Conservation (phyloP, 2,329 filamentous ascomycete species). For the Cryphonectria nitschkei region DNA sequence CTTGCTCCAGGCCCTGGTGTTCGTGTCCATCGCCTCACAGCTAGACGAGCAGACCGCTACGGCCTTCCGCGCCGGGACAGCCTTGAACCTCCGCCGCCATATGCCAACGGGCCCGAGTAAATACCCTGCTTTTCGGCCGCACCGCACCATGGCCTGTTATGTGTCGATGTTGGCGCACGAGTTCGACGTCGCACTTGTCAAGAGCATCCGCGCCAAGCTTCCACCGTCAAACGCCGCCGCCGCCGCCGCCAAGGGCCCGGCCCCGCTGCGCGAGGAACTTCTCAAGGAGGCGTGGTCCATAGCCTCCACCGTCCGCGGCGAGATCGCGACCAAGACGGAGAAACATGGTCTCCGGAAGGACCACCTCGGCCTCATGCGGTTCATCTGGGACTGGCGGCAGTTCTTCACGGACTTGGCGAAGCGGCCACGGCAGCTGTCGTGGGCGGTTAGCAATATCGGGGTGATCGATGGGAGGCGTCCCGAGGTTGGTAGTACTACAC, state of each 20-base stretch:
- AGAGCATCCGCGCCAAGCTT: conserved; percentile 1
- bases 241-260: neutral
- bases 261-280: neutral
- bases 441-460: neutral
- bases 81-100: conserved; percentile 34
- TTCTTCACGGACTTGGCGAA: neutral
- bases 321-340: neutral
- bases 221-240: neutral
- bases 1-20: conserved; percentile 34
- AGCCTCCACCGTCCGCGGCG: neutral
- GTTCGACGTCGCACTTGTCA: conserved; percentile 5
- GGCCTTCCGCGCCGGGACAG: conserved; percentile 21
- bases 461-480: neutral
- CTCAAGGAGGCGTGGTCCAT: neutral
- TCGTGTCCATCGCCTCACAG: conserved; percentile 33
- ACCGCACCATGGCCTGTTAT: conserved; percentile 30
- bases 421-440: conserved; percentile 2
- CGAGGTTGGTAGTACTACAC: too few species aligned
- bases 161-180: conserved; percentile 21
- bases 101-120: conserved; percentile 20
- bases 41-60: conserved; percentile 16
- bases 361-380: conserved; percentile 2
- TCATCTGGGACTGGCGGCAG: conserved; percentile 10
- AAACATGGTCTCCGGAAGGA: neutral
- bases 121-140: conserved; percentile 19